Percentiles rank a stretch among this genome's conserved stretches.
Conservation (phyloP, 345 rosid genomes). For the Excoecaria agallocha region DNA sequence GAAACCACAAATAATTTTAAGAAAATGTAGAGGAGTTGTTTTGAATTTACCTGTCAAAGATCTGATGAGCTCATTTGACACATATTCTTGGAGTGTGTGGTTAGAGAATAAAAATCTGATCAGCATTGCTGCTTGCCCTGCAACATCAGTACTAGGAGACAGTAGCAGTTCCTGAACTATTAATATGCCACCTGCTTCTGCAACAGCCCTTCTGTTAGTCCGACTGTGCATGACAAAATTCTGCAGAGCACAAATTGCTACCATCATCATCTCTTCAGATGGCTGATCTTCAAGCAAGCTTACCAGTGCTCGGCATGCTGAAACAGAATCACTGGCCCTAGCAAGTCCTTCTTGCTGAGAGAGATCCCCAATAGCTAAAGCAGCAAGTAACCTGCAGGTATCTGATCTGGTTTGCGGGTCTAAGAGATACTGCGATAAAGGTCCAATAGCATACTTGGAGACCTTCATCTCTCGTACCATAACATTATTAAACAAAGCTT, state of each 20-base stretch:
- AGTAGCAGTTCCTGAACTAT: constrained; percentile 71
- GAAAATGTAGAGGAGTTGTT: background rate
- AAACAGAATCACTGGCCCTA: constrained; percentile 75
- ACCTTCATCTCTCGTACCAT: constrained; percentile 80
- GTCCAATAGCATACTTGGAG: constrained; percentile 76
- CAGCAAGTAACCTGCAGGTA: constrained; percentile 77
- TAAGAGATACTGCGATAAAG: constrained; percentile 78
- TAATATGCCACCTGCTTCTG: constrained; percentile 92
- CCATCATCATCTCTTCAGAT: constrained; percentile 86
- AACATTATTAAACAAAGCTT: constrained; percentile 74
- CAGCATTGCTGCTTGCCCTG: constrained; percentile 80
- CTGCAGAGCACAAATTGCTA: constrained; percentile 89
- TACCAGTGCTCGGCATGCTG: constrained; percentile 82
- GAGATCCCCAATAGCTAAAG: constrained; percentile 82
- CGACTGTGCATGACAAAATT: constrained; percentile 88
- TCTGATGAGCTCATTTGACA: constrained; percentile 82
- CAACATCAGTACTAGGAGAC: constrained; percentile 63
- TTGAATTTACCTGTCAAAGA: constrained; percentile 65
- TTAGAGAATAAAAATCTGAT: constrained; percentile 75
- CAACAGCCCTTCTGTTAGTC: constrained; percentile 87
- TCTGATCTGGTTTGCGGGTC: constrained; percentile 90
- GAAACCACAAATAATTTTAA: background rate
- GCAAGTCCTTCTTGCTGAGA: constrained; percentile 87
- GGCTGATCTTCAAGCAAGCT: constrained; percentile 86
- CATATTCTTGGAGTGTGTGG: constrained; percentile 90